A percentile compares a stretch with the other conserved stretches of the same genome.
These are phyloP conservation scores for Aureobasidium lini DNA, from an alignment of 2,329 filamentous ascomycete species.

Conservation along the genomic window DNA sequence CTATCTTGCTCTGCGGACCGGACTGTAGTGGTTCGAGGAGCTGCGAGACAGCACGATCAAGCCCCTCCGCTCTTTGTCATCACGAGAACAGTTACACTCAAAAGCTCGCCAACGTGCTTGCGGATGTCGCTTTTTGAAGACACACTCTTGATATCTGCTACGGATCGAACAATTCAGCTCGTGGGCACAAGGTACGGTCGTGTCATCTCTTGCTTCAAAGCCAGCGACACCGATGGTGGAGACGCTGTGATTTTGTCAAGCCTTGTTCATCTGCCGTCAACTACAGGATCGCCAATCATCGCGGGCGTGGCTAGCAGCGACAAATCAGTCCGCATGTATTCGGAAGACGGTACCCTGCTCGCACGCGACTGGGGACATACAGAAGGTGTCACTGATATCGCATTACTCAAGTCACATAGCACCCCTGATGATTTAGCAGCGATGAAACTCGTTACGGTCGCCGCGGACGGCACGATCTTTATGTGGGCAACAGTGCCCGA, in stretches of 20 bases:
- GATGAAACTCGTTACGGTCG: slow-evolving; percentile 42
- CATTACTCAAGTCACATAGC: slow-evolving; percentile 39
- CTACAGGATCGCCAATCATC: slow-evolving; percentile 58
- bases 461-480: slow-evolving; percentile 45
- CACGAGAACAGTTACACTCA: slow-evolving; percentile 69
- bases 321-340: slow-evolving; percentile 89
- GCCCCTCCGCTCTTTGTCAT: slow-evolving; percentile 62
- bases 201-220: slow-evolving; percentile 67
- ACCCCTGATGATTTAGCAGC: slow-evolving; percentile 30
- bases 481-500: slow-evolving; percentile 34
- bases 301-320: slow-evolving; percentile 89
- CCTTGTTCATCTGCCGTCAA: slow-evolving; percentile 54
- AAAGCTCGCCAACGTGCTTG: slow-evolving; percentile 83
- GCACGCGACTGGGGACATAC: slow-evolving; percentile 93
- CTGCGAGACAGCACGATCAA: slow-evolving; percentile 60
- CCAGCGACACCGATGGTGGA: slow-evolving; percentile 67
- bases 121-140: slow-evolving; percentile 56
- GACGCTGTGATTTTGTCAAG: slow-evolving; percentile 81
- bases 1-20: slow-evolving; percentile 86
- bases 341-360: slow-evolving; percentile 69
- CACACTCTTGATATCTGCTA: slow-evolving; percentile 51
- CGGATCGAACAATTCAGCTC: slow-evolving; percentile 56
- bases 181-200: slow-evolving; percentile 52
- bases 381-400: slow-evolving; percentile 81
- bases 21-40: slow-evolving; percentile 73